Evolutionary conservation across 1,284 basidiomycete genomes (phyloP).

Genomic region (Apiotrichum porosum): DNA sequence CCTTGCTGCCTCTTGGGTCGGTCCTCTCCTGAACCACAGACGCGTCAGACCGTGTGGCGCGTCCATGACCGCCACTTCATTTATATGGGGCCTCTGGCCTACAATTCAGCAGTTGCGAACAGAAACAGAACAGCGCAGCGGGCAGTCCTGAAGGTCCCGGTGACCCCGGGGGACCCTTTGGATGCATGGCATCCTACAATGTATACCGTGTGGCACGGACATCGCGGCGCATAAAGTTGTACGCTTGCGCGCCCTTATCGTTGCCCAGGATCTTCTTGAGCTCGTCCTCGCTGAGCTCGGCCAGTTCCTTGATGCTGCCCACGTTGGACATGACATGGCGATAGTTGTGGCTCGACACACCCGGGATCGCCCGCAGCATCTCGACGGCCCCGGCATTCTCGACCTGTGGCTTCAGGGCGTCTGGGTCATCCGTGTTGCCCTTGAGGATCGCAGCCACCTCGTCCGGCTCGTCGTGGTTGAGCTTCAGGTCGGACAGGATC

Average conservation of each 20-base stretch:
- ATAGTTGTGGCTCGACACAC: conserved; percentile 77
- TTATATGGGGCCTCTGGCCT: too few relatives aligned
- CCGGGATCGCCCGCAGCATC: conserved; percentile 53
- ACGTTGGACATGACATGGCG: conserved; percentile 79
- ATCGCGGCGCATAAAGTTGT: conserved; percentile 74
- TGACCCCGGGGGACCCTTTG: too few relatives aligned
- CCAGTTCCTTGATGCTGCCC: conserved; percentile 68
- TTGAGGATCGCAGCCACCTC: conserved; percentile 66
- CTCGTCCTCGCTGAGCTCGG: conserved; percentile 59
- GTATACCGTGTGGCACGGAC: neutral
- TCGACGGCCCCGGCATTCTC: conserved; percentile 46
- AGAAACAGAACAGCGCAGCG: too few relatives aligned
- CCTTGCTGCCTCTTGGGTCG: too few relatives aligned
- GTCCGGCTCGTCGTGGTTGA: conserved; percentile 78
- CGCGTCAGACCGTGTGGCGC: too few relatives aligned
- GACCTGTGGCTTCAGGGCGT: conserved; percentile 22
- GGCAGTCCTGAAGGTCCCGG: too few relatives aligned
- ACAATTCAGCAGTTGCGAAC: too few relatives aligned
- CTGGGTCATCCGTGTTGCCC: conserved; percentile 54
- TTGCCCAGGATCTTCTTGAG: conserved; percentile 74
- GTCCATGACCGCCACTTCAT: too few relatives aligned
- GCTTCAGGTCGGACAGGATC: conserved; percentile 89
- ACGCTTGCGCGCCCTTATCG: conserved; percentile 74
- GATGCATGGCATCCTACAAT: too few relatives aligned
- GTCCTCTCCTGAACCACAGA: too few relatives aligned